A percentile compares a stretch with the other conserved stretches of the same genome.
Conservation (phyloP, 306 rosid species). For the Cucumis melo region DNA sequence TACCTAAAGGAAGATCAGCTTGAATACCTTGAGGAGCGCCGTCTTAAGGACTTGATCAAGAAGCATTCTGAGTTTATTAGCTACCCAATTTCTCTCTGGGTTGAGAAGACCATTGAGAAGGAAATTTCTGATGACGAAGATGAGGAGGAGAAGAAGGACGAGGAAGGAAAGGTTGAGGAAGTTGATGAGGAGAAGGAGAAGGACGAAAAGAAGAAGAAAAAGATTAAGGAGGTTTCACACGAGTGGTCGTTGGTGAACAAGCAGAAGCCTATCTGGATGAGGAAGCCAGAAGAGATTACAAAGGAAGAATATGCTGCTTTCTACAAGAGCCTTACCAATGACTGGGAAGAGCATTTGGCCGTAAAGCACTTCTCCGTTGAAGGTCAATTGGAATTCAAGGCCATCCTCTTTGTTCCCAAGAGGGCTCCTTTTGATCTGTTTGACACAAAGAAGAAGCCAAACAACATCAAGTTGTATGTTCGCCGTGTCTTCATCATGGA, state of each 20-base stretch:
- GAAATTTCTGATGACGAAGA: conserved; percentile 17
- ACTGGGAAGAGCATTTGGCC: conserved; percentile 18
- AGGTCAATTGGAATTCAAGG: conserved; percentile 20
- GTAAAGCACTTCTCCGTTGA: conserved; percentile 23
- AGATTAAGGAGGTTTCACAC: conserved; percentile 16
- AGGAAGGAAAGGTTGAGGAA: conserved; percentile 20
- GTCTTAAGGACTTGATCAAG: conserved; percentile 12
- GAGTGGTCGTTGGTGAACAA: conserved; percentile 22
- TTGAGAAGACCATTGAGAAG: conserved; percentile 17
- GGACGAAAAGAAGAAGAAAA: conserved; percentile 11
- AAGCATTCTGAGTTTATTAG: conserved; percentile 17
- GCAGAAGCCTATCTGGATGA: conserved; percentile 22
- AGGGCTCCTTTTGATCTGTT: conserved; percentile 20
- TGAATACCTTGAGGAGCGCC: conserved; percentile 18
- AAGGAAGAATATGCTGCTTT: conserved; percentile 22
- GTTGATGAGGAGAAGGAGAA: conserved; percentile 16
- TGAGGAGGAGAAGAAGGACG: conserved; percentile 19
- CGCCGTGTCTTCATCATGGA: conserved; percentile 21
- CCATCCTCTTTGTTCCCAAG: conserved; percentile 17
- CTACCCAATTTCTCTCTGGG: conserved; percentile 23
- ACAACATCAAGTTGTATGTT: conserved; percentile 21
- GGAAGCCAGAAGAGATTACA: conserved; percentile 17
- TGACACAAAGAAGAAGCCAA: conserved; percentile 21
- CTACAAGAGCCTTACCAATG: conserved; percentile 23
- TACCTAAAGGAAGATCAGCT: conserved; percentile 21